Evolutionary conservation across 2,329 filamentous ascomycete species (phyloP).

Genomic region (Incumbomyces lentus): DNA sequence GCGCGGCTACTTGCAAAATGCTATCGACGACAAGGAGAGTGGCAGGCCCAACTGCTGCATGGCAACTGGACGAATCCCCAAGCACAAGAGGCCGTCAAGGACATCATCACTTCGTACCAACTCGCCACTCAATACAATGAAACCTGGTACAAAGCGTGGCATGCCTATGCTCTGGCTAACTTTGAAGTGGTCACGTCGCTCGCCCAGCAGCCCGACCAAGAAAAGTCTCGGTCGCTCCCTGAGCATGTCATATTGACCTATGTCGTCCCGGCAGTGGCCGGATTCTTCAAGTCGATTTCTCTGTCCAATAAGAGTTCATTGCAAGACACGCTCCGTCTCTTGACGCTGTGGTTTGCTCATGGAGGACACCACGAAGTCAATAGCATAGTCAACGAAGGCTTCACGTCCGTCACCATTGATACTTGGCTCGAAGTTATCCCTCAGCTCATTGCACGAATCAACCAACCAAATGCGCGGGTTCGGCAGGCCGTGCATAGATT

Average conservation of each 20-base stretch:
- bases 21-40: slow-evolving; percentile 92
- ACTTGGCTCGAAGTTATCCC: slow-evolving; percentile 98
- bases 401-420: slow-evolving; percentile 84
- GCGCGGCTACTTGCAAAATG: slow-evolving; percentile 78
- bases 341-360: slow-evolving; percentile 94
- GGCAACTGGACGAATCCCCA: slow-evolving; percentile 82
- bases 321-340: slow-evolving; percentile 82
- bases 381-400: slow-evolving; percentile 76
- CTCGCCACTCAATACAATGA: slow-evolving; percentile 90
- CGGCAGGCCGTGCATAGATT: slow-evolving; percentile 86
- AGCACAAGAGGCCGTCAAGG: slow-evolving; percentile 75
- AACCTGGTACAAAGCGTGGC: slow-evolving; percentile 98
- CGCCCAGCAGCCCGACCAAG: slow-evolving; percentile 54
- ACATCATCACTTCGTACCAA: slow-evolving; percentile 82
- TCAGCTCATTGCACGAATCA: slow-evolving; percentile 93
- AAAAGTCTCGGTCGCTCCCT: slow-evolving; percentile 28
- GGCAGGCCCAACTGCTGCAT: slow-evolving; percentile 76
- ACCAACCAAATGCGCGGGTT: slow-evolving; percentile 82
- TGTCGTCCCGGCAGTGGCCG: slow-evolving; percentile 86
- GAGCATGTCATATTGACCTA: slow-evolving; percentile 57
- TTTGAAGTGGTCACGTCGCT: slow-evolving; percentile 92
- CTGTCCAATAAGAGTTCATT: slow-evolving; percentile 84
- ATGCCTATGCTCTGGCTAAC: slow-evolving; percentile 95
- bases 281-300: slow-evolving; percentile 96
- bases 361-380: slow-evolving; percentile 84